Evolutionary conservation across 2,329 filamentous ascomycete genomes (phyloP).

Genomic region (Periconia sp.): DNA sequence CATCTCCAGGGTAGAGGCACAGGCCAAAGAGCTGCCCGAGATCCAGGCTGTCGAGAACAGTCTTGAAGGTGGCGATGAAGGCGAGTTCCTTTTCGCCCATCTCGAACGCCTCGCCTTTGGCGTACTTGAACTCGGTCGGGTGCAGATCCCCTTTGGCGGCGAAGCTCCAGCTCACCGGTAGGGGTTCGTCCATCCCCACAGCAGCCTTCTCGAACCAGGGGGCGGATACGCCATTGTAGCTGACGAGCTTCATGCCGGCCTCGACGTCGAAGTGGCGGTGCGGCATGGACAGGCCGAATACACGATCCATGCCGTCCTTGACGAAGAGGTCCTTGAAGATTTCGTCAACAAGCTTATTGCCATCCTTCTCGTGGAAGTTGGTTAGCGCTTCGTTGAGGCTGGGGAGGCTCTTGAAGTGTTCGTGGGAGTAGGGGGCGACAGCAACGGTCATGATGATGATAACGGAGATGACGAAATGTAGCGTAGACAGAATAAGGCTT

Average conservation of each 20-base stretch:
- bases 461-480: background rate
- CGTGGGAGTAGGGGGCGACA: conserved; percentile 6
- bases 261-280: conserved; percentile 1
- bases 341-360: conserved; percentile 4
- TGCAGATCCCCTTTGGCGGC: background rate
- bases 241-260: background rate
- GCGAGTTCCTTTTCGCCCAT: background rate
- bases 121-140: background rate
- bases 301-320: background rate
- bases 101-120: background rate
- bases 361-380: conserved; percentile 1
- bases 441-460: conserved; percentile 4
- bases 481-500: background rate
- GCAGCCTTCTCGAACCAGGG: background rate
- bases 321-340: background rate
- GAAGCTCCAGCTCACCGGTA: background rate
- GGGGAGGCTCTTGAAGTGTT: conserved; percentile 5
- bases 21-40: conserved; percentile 4
- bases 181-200: background rate
- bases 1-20: conserved; percentile 4
- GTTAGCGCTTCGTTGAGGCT: conserved; percentile 1
- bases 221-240: background rate
- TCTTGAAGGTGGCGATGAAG: background rate
- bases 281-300: background rate
- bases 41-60: background rate